These are phyloP conservation scores for Gossypium raimondii DNA, from an alignment of 345 rosid genomes.

Conservation along the genomic window DNA sequence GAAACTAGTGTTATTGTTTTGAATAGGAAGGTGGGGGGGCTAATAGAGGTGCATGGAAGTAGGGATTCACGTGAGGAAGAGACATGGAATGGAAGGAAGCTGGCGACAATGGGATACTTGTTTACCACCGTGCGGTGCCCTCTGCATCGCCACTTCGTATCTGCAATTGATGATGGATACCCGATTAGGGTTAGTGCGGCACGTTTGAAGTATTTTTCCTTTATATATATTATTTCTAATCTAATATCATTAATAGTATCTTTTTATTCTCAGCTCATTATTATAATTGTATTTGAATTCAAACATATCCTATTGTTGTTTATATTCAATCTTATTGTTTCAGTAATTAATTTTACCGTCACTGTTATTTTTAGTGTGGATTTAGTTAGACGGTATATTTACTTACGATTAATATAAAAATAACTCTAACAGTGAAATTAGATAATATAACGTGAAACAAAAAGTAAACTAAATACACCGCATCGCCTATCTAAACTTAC, in stretches of 20 bases:
- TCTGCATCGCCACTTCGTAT: neutral
- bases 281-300: no score
- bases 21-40: neutral
- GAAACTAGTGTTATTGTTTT: neutral
- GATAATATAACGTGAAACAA: rapidly evolving
- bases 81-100: neutral
- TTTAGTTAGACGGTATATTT: rapidly evolving
- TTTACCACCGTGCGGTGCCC: neutral
- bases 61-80: neutral
- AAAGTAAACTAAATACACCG: no score
- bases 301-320: rapidly evolving
- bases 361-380: no score
- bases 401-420: no score
- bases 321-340: no score
- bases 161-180: neutral
- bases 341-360: rapidly evolving
- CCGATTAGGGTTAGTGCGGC: no score
- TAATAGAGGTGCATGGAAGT: neutral
- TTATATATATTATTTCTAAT: no score
- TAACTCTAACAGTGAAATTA: no score
- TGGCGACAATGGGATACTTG: conserved; percentile 6
- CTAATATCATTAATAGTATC: no score
- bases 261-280: no score
- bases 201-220: no score
- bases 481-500: rapidly evolving